These are phyloP conservation scores for Acacia pycnantha DNA, from an alignment of 331 rosid genomes.

Conservation along the genomic window DNA sequence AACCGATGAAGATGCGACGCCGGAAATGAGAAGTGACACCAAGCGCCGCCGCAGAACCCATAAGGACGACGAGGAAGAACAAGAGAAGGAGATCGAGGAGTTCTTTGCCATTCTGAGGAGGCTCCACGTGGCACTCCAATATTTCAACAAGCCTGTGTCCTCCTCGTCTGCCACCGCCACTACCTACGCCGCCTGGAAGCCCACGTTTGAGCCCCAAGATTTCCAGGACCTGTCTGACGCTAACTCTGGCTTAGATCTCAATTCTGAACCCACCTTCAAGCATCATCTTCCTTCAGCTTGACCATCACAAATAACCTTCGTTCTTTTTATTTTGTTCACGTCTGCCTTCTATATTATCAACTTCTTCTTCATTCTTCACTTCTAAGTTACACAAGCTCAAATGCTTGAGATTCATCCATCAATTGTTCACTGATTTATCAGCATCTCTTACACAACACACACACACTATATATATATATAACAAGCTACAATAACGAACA, in stretches of 20 bases:
- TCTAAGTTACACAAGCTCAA: background rate
- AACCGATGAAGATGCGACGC: background rate
- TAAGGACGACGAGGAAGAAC: background rate
- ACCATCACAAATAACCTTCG: background rate
- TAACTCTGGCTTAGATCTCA: conserved; percentile 38
- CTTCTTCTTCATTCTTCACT: background rate
- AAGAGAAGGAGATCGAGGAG: conserved; percentile 26
- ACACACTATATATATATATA: too few relatives aligned
- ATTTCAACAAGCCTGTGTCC: background rate
- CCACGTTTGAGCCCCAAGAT: background rate
- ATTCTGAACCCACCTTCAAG: conserved; percentile 22
- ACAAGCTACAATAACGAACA: too few relatives aligned
- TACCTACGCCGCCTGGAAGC: background rate
- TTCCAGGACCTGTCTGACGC: background rate
- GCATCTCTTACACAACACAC: background rate
- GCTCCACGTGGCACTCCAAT: background rate
- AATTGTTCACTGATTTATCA: background rate
- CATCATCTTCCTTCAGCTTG: background rate
- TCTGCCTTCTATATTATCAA: background rate
- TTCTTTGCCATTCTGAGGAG: conserved; percentile 28
- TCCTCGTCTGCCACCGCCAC: background rate
- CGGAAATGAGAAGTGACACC: background rate
- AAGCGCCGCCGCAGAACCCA: background rate
- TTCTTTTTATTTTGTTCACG: background rate
- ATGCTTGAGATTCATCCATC: background rate